A percentile compares a stretch with the other conserved stretches of the same genome.
Conservation (phyloP, 345 rosid genomes). For the Alliaria petiolata region DNA sequence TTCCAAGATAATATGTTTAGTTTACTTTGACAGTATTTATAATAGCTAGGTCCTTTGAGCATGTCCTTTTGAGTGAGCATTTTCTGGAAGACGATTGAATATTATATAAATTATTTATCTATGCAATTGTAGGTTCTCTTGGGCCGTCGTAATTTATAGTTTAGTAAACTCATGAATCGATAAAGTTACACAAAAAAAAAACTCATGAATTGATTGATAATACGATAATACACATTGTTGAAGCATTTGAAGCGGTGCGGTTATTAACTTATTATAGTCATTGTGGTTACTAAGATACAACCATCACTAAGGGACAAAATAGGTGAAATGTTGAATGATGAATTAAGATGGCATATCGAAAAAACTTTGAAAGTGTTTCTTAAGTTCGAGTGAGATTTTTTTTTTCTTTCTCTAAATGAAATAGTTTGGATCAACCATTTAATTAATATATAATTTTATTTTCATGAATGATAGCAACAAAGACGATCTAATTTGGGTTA, state of each 20-base stretch:
- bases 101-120: not conserved
- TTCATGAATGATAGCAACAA: not conserved
- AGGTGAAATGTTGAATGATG: not conserved
- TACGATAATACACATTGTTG: not conserved
- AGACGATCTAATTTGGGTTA: not conserved
- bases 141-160: not conserved
- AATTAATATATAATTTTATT: not conserved
- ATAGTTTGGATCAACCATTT: not conserved
- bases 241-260: slow-evolving; percentile 23
- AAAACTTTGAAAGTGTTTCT: not conserved
- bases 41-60: slow-evolving; percentile 5
- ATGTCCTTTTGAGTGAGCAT: not conserved
- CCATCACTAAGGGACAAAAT: not conserved
- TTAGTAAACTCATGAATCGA: not conserved
- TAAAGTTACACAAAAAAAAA: too few relatives aligned
- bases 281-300: slow-evolving; percentile 3
- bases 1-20: slow-evolving; percentile 20
- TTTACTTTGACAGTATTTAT: not conserved
- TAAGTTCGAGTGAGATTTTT: not conserved
- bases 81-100: not conserved
- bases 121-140: not conserved
- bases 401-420: not conserved
- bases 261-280: not conserved
- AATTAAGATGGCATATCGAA: not conserved
- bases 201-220: too few relatives aligned